phyloP scores from a whole-genome alignment of 2,329 filamentous ascomycete genomes.

The Verticillium nonalfalfae region DNA sequence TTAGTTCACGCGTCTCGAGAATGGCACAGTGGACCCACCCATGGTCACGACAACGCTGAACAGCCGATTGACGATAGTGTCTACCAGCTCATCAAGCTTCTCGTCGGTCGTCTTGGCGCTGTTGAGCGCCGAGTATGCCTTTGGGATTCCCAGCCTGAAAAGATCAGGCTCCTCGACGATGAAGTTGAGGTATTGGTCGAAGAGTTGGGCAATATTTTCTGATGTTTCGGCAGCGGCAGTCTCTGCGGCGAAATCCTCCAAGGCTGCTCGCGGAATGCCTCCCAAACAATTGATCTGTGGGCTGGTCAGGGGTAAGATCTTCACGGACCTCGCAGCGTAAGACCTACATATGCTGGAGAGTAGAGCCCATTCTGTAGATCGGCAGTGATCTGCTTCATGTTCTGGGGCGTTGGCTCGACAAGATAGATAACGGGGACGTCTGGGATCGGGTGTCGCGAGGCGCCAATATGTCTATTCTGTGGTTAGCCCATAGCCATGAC shows the following conservation, averaged over 20 bases:
- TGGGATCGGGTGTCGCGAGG: constrained; percentile 80
- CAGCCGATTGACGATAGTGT: constrained; percentile 89
- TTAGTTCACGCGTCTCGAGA: constrained; percentile 15
- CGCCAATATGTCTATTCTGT: constrained; percentile 63
- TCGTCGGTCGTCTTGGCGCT: constrained; percentile 87
- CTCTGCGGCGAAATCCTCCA: constrained; percentile 91
- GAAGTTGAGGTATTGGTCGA: constrained; percentile 96
- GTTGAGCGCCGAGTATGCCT: constrained; percentile 95
- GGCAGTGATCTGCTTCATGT: constrained; percentile 74
- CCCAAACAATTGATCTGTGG: constrained; percentile 83
- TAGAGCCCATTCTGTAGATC: constrained; percentile 87
- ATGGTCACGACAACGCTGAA: constrained; percentile 98
- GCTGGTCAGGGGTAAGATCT: background rate
- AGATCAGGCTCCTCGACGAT: constrained; percentile 92
- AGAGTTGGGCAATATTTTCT: constrained; percentile 87
- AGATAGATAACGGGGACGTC: constrained; percentile 96
- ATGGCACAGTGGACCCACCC: constrained; percentile 47
- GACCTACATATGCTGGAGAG: constrained; percentile 65
- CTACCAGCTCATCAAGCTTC: constrained; percentile 78
- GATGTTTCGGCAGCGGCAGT: constrained; percentile 79
- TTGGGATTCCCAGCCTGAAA: constrained; percentile 86
- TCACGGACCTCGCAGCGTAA: background rate
- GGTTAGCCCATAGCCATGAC: constrained; percentile 14
- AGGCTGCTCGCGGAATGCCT: constrained; percentile 79
- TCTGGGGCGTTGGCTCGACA: constrained; percentile 79